phyloP scores from a whole-genome alignment of 2,329 filamentous ascomycete genomes.

The Claviceps paspali region DNA sequence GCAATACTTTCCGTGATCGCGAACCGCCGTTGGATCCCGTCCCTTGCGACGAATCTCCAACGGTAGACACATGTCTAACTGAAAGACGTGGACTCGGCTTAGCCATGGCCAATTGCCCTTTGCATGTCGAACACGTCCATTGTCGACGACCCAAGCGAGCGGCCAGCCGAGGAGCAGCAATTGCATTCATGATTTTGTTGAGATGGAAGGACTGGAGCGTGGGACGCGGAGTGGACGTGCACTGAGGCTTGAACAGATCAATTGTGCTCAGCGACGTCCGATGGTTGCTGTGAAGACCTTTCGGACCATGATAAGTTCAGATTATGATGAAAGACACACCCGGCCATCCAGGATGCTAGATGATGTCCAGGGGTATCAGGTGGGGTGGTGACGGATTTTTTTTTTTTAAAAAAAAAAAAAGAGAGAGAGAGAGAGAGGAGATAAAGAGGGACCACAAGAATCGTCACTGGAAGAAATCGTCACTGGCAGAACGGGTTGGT shows the following conservation, averaged over 20 bases:
- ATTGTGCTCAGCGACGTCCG: slow-evolving; percentile 5
- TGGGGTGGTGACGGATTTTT: not conserved
- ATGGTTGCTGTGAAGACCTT: not conserved
- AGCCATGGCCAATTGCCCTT: slow-evolving; percentile 21
- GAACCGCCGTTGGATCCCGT: slow-evolving; percentile 7
- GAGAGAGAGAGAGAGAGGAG: too few species aligned
- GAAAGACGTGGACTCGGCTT: slow-evolving; percentile 14
- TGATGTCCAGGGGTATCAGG: not conserved
- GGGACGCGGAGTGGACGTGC: not conserved
- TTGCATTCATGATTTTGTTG: slow-evolving; percentile 25
- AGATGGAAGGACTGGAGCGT: not conserved
- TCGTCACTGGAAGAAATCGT: slow-evolving; percentile 5
- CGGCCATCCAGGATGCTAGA: too few species aligned
- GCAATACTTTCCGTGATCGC: slow-evolving; percentile 18
- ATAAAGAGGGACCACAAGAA: too few species aligned
- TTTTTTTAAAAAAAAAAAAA: too few species aligned
- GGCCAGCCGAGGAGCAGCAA: slow-evolving; percentile 23
- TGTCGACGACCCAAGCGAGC: slow-evolving; percentile 22
- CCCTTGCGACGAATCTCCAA: slow-evolving; percentile 11
- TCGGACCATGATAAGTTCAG: slow-evolving; percentile 7
- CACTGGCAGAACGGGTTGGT: too few species aligned
- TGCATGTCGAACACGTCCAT: slow-evolving; percentile 33
- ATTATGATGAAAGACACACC: too few species aligned
- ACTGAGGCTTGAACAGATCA: slow-evolving; percentile 2
- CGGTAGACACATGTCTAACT: slow-evolving; percentile 17